Percentiles rank a stretch among this genome's conserved stretches.
These are phyloP conservation scores for Hyphodiscus hymeniophilus DNA, from an alignment of 495 filamentous ascomycete species.

Conservation along the genomic window DNA sequence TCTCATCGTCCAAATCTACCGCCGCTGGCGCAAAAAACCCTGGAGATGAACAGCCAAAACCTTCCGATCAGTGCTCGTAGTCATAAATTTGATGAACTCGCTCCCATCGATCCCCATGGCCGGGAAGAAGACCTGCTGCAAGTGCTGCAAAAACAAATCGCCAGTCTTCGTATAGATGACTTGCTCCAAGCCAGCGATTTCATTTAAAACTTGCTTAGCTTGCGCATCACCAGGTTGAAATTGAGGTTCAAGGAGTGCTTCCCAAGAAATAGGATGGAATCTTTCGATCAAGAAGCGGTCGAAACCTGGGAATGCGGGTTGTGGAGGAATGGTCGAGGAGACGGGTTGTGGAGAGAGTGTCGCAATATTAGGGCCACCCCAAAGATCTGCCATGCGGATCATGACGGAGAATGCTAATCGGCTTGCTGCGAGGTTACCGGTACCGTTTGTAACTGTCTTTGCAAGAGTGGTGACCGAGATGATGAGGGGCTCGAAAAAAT, in stretches of 20 bases:
- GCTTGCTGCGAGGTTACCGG: slow-evolving; percentile 61
- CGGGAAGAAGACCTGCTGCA: slow-evolving; percentile 41
- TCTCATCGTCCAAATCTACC: not conserved
- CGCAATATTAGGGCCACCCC: slow-evolving; percentile 75
- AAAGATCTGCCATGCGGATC: slow-evolving; percentile 65
- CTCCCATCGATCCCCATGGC: slow-evolving; percentile 36
- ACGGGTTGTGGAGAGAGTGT: slow-evolving; percentile 40
- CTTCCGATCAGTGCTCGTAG: slow-evolving; percentile 39
- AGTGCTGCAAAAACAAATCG: slow-evolving; percentile 39
- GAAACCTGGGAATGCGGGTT: slow-evolving; percentile 72
- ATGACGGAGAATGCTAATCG: slow-evolving; percentile 77
- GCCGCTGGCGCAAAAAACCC: slow-evolving; percentile 29
- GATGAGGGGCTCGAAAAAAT: slow-evolving; percentile 77
- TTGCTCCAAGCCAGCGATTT: slow-evolving; percentile 78
- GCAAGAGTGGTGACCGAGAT: slow-evolving; percentile 76
- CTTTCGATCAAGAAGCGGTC: slow-evolving; percentile 78
- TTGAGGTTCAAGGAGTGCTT: slow-evolving; percentile 60
- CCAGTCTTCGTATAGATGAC: slow-evolving; percentile 84
- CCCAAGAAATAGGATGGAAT: slow-evolving; percentile 88
- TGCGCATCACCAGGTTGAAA: slow-evolving; percentile 84
- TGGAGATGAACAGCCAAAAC: slow-evolving; percentile 40
- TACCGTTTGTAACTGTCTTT: slow-evolving; percentile 57
- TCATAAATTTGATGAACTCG: slow-evolving; percentile 42
- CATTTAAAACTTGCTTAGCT: slow-evolving; percentile 71
- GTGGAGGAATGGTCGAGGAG: slow-evolving; percentile 29